Base-by-base conservation (phyloP, 352 stramenopile species). In the Globisporangium emineosum region DNA sequence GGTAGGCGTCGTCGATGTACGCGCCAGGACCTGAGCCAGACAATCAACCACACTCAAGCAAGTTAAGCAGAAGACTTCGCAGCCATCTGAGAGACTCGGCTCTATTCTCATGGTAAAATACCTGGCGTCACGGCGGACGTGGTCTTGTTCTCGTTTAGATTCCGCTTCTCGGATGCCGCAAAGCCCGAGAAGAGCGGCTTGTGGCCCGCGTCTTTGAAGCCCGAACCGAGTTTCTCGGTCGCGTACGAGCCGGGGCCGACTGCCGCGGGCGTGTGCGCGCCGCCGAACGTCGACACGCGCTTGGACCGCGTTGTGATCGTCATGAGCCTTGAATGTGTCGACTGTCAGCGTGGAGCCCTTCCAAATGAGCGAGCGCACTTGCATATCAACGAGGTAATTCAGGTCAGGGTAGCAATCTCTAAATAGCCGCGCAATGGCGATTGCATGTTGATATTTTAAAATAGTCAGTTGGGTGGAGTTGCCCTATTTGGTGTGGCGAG, bases 231-330 rank as follows among this genome's bases (percentile, higher is more conserved):
- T 21, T 77, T 73, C 63, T 90, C 79, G 10, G 77, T 62, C 2
- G 81, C 71, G 55, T 93, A 93, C 1, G 81, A 78, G 6, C 84
- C 84, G 12, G 84, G 81, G 15, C 81, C 83, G n/a, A 93, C 83
- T 1, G 69, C 63, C 7, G 81, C 65, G 5, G 82, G 80, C 32
- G 82, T 91, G 56, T 72, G 64, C 25, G 67, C 32, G 19, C 62
- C 61, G 37, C 67, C 79, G 62, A 90, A 91, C 42, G 78, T 56
- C 25, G 84, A 89, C 59, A 86, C 77, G 23, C 84, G 81, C 74
- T 90, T 89, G 30, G 81, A 91, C 30, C 84, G 82, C 51, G 84
- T 90, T 62, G 84, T 93, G 69, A 90, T 91, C 10, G 82, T 89
- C 84, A 91, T 91, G 43, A 29, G 27, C 23, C 10, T 56, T 10